Conservation (phyloP, 805 yeast species). For the Kodamaea laetipori region DNA sequence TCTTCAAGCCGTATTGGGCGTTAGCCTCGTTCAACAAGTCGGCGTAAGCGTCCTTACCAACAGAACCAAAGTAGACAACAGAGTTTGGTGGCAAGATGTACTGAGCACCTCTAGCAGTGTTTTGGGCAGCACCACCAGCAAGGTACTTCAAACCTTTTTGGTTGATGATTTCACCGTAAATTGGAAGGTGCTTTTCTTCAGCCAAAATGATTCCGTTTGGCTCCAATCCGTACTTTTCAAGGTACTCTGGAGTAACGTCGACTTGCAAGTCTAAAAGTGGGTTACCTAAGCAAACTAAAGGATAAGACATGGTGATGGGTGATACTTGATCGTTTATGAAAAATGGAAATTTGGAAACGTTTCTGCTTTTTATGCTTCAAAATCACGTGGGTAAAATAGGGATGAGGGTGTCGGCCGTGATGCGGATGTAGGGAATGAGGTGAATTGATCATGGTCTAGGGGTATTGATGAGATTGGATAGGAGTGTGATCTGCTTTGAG, state of each 20-base stretch:
- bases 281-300: slow-evolving; percentile 85
- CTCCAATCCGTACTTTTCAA: slow-evolving; percentile 80
- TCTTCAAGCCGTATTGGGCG: slow-evolving; percentile 80
- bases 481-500: no score
- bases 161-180: slow-evolving; percentile 75
- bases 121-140: slow-evolving; percentile 99
- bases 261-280: slow-evolving; percentile 89
- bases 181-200: slow-evolving; percentile 82
- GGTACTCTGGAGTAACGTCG: slow-evolving; percentile 64
- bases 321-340: no score
- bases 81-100: slow-evolving; percentile 78
- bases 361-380: slow-evolving; percentile 2
- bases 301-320: slow-evolving; percentile 51
- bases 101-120: slow-evolving; percentile 98
- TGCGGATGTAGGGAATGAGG: no score
- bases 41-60: slow-evolving; percentile 88
- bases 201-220: slow-evolving; percentile 91
- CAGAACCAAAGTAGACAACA: slow-evolving; percentile 94
- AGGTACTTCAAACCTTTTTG: slow-evolving; percentile 64
- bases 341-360: not conserved
- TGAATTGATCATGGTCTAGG: no score
- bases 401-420: not conserved
- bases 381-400: not conserved
- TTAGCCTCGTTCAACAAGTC: slow-evolving; percentile 83
- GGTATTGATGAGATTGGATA: no score